Base-by-base conservation (phyloP, 306 rosid genomes). In the Mucuna pruriens region DNA sequence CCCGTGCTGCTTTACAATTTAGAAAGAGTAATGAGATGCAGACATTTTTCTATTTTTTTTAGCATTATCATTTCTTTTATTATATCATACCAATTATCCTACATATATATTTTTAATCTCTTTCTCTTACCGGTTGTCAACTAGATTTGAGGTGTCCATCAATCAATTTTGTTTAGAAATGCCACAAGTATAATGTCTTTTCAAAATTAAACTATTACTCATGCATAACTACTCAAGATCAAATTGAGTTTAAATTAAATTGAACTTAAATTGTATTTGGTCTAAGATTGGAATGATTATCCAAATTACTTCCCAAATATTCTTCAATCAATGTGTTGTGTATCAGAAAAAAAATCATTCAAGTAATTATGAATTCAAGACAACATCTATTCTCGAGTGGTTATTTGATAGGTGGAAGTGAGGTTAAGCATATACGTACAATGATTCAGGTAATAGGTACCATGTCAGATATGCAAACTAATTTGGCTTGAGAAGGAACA, bases 301-400 rank as follows among this genome's bases (percentile, higher is more conserved):
- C 12, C 6, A 72, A 34, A 34, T 33, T 33, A 34, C 36, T 34
- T 52, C 19, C 34, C 10, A 9, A 70, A 15, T 46, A 67, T 40
- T 40, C 42, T 34, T 73, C 48, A 33, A 52, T 51, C 17, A 19
- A 2, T 33, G 77, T 33, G 77, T 33, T 31, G 48, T 9, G 48
- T 46, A 72, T 11, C 3, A 19, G 48, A 51, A 36, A 51, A 72
- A n/a, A 19, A 33, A 19, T 72, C 33, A 31, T 49, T 34, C 77
- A 71, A 29, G 15, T 49, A 48, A 71, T 71, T 71, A 71, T 42
- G 49, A 31, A 16, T 19, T 65, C 31, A 66, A 39, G 73, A 66
- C 22, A 66, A 20, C 7, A 16, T 48, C 52, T 9, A 39, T 10
- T 9, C 9, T 65, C n/a, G 7, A 25, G 7, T 36, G 33, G 39